Conservation (phyloP, 345 rosid species). For the Raphanus raphanistrum region DNA sequence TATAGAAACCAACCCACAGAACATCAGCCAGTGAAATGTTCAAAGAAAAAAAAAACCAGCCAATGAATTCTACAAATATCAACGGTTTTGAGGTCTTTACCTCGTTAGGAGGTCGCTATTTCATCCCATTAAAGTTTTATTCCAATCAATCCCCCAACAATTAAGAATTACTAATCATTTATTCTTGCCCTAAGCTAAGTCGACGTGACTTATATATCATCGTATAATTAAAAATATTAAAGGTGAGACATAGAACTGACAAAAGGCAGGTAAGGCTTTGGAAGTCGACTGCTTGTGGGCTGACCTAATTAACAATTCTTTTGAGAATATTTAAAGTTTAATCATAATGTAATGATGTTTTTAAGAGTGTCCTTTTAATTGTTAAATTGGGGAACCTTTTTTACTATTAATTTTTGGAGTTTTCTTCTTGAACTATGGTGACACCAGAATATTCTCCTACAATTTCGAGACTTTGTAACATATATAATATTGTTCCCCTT, state of each 20-base stretch:
- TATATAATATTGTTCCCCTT: constrained; percentile 14
- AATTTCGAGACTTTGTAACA: constrained; percentile 43
- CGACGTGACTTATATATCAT: constrained; percentile 5
- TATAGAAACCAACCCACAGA: not conserved
- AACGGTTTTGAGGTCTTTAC: constrained; percentile 1
- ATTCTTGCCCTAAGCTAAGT: constrained; percentile 31
- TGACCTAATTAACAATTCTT: constrained; percentile 61
- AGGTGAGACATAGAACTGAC: constrained; percentile 71
- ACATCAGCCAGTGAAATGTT: not conserved
- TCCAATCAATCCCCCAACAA: constrained; percentile 3
- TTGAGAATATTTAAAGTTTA: constrained; percentile 45
- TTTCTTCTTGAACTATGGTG: constrained; percentile 84
- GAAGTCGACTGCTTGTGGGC: constrained; percentile 84
- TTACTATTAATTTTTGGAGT: constrained; percentile 61
- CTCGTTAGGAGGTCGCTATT: constrained; percentile 8
- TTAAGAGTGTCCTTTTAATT: constrained; percentile 29
- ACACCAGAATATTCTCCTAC: constrained; percentile 93
- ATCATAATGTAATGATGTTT: constrained; percentile 95
- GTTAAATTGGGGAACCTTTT: constrained; percentile 25
- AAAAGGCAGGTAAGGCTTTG: constrained; percentile 84
- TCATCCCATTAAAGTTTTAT: constrained; percentile 5
- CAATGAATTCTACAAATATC: not conserved
- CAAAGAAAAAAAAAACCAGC: not conserved
- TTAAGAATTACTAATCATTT: not conserved
- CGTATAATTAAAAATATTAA: constrained; percentile 20